A percentile compares a stretch with the other conserved stretches of the same genome.
phyloP scores from a whole-genome alignment of 306 rosid species.

The Lagenaria siceraria region DNA sequence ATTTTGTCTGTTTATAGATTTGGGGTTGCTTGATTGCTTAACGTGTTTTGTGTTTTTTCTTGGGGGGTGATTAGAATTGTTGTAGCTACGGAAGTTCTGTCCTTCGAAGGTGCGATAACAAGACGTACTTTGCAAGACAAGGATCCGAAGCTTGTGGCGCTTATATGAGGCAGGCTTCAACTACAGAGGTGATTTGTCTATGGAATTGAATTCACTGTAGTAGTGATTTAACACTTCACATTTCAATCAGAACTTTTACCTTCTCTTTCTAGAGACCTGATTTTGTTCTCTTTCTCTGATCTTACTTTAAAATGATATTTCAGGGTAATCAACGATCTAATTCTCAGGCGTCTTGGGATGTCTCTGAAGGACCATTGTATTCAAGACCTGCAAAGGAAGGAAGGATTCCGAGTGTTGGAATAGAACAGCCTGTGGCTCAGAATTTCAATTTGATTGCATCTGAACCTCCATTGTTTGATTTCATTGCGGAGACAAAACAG shows the following conservation, averaged over 20 bases:
- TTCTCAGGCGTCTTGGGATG: conserved; percentile 20
- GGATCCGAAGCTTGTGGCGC: conserved; percentile 41
- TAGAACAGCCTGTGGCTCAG: conserved; percentile 17
- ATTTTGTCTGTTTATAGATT: neutral
- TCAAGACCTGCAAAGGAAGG: conserved; percentile 31
- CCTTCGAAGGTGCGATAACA: conserved; percentile 35
- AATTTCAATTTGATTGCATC: conserved; percentile 15
- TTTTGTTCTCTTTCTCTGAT: neutral
- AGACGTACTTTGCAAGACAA: conserved; percentile 47
- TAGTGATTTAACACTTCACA: neutral
- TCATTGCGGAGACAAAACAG: conserved; percentile 16
- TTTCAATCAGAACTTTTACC: neutral
- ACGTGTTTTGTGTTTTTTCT: neutral
- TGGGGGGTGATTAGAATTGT: conserved; percentile 32
- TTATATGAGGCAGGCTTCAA: conserved; percentile 52
- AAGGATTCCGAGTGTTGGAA: conserved; percentile 13
- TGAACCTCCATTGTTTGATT: conserved; percentile 40
- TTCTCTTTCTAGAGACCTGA: neutral
- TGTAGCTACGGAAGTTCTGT: conserved; percentile 39
- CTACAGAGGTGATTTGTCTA: conserved; percentile 28
- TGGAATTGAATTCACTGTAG: neutral
- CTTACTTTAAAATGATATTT: neutral
- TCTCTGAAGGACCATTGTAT: conserved; percentile 42
- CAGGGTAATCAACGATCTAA: conserved; percentile 28
- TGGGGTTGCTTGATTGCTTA: conserved; percentile 4